phyloP scores from a whole-genome alignment of 352 stramenopile species.

The Phytophthora cajani region DNA sequence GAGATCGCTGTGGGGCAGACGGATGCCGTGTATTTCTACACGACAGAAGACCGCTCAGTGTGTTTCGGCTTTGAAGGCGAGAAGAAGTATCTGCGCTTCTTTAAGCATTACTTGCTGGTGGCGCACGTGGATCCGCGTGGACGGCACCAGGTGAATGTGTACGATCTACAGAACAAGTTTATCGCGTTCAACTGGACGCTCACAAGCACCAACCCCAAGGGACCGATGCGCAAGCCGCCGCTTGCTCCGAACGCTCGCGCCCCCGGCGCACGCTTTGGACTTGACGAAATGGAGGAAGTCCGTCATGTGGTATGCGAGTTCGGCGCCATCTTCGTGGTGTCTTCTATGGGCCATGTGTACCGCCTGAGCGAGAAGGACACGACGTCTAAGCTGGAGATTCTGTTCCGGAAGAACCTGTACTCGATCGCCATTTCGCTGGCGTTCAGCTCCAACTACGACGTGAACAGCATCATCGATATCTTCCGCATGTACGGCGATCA shows the following conservation, averaged over 20 bases:
- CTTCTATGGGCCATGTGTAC: constrained; percentile 90
- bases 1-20: constrained; percentile 86
- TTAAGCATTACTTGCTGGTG: constrained; percentile 89
- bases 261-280: constrained; percentile 74
- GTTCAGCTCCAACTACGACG: constrained; percentile 94
- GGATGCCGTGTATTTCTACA: constrained; percentile 92
- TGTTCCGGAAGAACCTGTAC: constrained; percentile 98
- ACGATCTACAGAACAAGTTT: constrained; percentile 94
- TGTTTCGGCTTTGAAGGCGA: constrained; percentile 90
- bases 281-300: constrained; percentile 90
- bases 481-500: constrained; percentile 98
- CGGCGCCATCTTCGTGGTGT: constrained; percentile 88
- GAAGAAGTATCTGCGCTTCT: constrained; percentile 88
- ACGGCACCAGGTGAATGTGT: constrained; percentile 90
- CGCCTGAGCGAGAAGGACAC: constrained; percentile 95
- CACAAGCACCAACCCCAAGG: constrained; percentile 61
- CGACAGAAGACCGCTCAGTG: constrained; percentile 85
- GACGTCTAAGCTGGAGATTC: constrained; percentile 95
- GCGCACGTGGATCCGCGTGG: constrained; percentile 83
- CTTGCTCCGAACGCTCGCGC: constrained; percentile 41
- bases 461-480: constrained; percentile 97
- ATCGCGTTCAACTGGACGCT: constrained; percentile 93
- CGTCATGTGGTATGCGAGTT: constrained; percentile 88
- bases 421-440: constrained; percentile 97
- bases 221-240: constrained; percentile 38